A percentile compares a stretch with the other conserved stretches of the same genome.
phyloP scores from a whole-genome alignment of 192 early-diverging fungal genomes.

The Gonapodya prolifera region DNA sequence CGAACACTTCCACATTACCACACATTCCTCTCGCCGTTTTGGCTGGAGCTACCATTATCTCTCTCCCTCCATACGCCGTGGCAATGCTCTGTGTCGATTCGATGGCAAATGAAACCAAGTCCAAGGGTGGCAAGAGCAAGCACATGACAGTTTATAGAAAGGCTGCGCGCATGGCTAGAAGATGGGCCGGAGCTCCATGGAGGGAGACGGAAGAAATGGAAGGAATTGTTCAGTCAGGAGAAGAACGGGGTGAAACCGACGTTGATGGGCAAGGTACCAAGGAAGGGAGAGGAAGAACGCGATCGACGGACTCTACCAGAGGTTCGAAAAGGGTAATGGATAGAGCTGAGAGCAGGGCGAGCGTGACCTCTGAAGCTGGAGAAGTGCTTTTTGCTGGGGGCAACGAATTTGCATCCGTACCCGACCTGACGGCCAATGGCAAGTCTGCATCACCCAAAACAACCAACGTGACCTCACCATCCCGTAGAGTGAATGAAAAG shows the following conservation, averaged over 20 bases:
- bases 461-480: background rate
- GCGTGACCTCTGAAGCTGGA: background rate
- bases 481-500: background rate
- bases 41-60: background rate
- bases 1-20: background rate
- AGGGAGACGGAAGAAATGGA: background rate
- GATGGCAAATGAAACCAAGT: background rate
- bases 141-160: background rate
- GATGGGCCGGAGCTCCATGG: background rate
- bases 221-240: background rate
- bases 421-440: background rate
- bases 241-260: background rate
- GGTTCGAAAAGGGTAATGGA: background rate
- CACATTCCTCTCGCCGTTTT: background rate
- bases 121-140: background rate
- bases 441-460: background rate
- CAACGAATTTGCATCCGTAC: background rate
- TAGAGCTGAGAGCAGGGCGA: background rate
- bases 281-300: background rate
- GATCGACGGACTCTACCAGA: background rate
- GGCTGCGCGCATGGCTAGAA: background rate
- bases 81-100: background rate
- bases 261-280: background rate
- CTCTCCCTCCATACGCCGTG: background rate
- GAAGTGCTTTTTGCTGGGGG: background rate